Conservation (phyloP, 495 filamentous ascomycete species). For the Hypoxylon lienhwacheense region DNA sequence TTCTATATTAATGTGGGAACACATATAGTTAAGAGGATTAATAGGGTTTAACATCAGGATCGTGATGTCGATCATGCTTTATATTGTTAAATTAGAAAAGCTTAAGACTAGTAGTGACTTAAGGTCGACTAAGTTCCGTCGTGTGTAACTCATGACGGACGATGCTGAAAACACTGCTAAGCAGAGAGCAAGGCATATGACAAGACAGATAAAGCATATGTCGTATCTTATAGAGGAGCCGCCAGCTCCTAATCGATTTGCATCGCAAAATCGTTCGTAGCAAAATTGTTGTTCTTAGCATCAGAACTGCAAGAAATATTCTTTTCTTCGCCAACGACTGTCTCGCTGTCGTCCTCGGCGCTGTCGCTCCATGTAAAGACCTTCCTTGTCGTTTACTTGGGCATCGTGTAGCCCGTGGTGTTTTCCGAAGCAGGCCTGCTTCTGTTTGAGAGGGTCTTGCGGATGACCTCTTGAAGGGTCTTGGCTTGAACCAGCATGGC, state of each 20-base stretch:
- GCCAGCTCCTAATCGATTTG: slow-evolving; percentile 29
- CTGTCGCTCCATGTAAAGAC: slow-evolving; percentile 9
- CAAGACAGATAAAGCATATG: too few relatives aligned
- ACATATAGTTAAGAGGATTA: too few relatives aligned
- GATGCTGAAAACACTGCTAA: not conserved
- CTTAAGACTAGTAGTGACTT: too few relatives aligned
- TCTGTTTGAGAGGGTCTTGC: slow-evolving; percentile 18
- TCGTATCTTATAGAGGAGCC: not conserved
- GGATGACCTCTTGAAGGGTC: slow-evolving; percentile 18
- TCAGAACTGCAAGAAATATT: slow-evolving; percentile 2
- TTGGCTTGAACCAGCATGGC: slow-evolving; percentile 37
- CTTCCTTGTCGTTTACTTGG: slow-evolving; percentile 1
- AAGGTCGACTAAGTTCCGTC: too few relatives aligned
- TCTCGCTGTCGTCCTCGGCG: slow-evolving; percentile 19
- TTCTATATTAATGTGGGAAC: too few relatives aligned
- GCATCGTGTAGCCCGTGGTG: not conserved
- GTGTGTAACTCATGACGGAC: too few relatives aligned
- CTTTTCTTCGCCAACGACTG: slow-evolving; percentile 23
- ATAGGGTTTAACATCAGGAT: too few relatives aligned
- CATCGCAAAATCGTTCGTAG: slow-evolving; percentile 31
- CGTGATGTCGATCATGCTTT: too few relatives aligned
- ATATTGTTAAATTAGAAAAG: too few relatives aligned
- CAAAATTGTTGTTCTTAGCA: slow-evolving; percentile 2
- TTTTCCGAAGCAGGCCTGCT: slow-evolving; percentile 2
- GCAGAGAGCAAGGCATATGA: not conserved